Percentiles rank a stretch among this genome's conserved stretches.
phyloP scores from a whole-genome alignment of 2,329 filamentous ascomycete genomes.

The Penicillium sp. region DNA sequence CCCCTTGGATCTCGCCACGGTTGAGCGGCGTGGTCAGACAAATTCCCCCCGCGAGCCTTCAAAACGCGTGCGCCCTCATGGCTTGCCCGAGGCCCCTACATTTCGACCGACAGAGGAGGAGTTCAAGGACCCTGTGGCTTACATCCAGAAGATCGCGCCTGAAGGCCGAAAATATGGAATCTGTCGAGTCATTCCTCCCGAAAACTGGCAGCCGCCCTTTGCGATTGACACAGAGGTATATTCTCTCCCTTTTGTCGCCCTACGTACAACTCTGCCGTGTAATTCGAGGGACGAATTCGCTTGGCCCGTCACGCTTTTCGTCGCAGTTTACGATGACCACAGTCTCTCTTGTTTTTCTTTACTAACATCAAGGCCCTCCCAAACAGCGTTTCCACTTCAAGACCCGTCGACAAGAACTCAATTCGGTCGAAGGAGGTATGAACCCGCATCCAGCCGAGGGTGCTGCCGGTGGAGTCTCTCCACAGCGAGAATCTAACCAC shows the following conservation, averaged over 20 bases:
- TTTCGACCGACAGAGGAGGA: constrained; percentile 88
- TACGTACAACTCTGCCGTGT: background rate
- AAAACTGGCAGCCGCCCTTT: constrained; percentile 89
- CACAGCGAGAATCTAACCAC: constrained; percentile 35
- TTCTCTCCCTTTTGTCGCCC: background rate
- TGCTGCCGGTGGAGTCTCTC: constrained; percentile 25
- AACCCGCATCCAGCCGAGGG: constrained; percentile 24
- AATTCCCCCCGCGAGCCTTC: constrained; percentile 67
- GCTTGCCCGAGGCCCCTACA: constrained; percentile 80
- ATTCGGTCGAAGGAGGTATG: constrained; percentile 94
- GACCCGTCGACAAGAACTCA: constrained; percentile 91
- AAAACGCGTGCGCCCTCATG: constrained; percentile 76
- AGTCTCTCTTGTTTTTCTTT: background rate
- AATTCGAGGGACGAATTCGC: background rate
- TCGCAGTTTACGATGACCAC: background rate
- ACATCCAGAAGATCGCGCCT: constrained; percentile 83
- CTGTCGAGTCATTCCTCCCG: constrained; percentile 91
- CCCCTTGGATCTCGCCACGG: constrained; percentile 77
- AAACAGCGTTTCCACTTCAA: constrained; percentile 88
- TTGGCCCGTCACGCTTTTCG: background rate
- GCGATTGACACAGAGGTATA: constrained; percentile 93
- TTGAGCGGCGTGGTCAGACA: constrained; percentile 82
- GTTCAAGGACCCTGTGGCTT: constrained; percentile 89
- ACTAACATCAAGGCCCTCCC: constrained; percentile 22
- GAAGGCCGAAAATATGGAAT: constrained; percentile 86